Percentiles rank a stretch among this genome's conserved stretches.
Conservation (phyloP, 2,329 filamentous ascomycete species). For the Trichoderma cornu-damae region DNA sequence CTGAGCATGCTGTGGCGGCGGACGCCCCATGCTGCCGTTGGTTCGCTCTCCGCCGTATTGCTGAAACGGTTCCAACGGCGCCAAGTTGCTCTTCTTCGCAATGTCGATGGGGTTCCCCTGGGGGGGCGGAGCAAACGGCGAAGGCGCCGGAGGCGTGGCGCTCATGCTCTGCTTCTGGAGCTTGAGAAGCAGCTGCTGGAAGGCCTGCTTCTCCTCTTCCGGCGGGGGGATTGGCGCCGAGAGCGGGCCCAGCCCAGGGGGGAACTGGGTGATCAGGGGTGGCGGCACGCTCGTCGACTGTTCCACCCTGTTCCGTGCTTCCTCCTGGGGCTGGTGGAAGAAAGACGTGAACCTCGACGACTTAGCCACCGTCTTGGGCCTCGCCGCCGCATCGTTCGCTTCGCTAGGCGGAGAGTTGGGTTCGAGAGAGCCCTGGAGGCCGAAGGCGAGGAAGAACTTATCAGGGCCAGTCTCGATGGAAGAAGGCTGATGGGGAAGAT, state of each 20-base stretch:
- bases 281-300: conserved; percentile 33
- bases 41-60: conserved; percentile 43
- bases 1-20: conserved; percentile 40
- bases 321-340: conserved; percentile 52
- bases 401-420: conserved; percentile 45
- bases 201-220: conserved; percentile 77
- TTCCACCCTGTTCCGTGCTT: conserved; percentile 47
- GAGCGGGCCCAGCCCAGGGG: conserved; percentile 4
- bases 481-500: conserved; percentile 57
- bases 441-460: conserved; percentile 66
- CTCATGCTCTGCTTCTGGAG: conserved; percentile 56
- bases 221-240: conserved; percentile 26
- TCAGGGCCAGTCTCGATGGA: conserved; percentile 65
- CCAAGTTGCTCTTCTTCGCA: conserved; percentile 36
- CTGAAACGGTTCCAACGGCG: conserved; percentile 47
- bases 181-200: conserved; percentile 76
- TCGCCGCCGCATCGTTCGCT: conserved; percentile 40
- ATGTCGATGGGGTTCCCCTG: conserved; percentile 28
- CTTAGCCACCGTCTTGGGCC: conserved; percentile 56
- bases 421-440: conserved; percentile 34
- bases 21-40: conserved; percentile 40
- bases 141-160: conserved; percentile 42
- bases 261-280: conserved; percentile 19
- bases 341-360: conserved; percentile 84
- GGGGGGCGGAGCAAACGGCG: conserved; percentile 41